Percentiles rank a stretch among this genome's conserved stretches.
These are phyloP conservation scores for Acacia pycnantha DNA, from an alignment of 331 rosid species.

Conservation along the genomic window DNA sequence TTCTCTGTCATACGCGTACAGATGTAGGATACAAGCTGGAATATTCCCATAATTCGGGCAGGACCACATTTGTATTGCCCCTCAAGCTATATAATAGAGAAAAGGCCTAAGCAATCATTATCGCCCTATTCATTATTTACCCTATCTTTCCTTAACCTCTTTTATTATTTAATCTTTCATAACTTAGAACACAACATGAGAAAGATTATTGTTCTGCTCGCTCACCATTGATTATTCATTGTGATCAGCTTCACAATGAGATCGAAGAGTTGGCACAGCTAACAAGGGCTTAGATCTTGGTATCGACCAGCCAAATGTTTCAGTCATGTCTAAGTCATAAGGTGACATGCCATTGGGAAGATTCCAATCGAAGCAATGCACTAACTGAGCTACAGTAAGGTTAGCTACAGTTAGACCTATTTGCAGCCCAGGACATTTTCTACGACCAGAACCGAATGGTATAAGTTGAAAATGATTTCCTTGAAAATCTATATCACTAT, in stretches of 20 bases:
- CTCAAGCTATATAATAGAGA: too few relatives aligned
- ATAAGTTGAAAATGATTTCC: neutral
- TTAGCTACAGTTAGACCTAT: slow-evolving; percentile 17
- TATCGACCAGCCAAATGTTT: slow-evolving; percentile 16
- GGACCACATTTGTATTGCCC: too few relatives aligned
- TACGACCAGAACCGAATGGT: slow-evolving; percentile 43
- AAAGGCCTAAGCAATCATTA: too few relatives aligned
- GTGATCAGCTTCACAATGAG: neutral
- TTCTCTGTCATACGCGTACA: too few relatives aligned
- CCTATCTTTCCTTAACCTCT: too few relatives aligned
- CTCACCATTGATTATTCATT: neutral
- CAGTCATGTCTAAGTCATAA: slow-evolving; percentile 16
- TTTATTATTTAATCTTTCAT: too few relatives aligned
- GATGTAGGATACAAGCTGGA: too few relatives aligned
- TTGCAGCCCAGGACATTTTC: slow-evolving; percentile 38
- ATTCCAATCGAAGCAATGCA: slow-evolving; percentile 44
- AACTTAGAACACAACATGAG: too few relatives aligned
- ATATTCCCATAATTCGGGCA: too few relatives aligned
- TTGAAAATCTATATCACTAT: slow-evolving; percentile 3
- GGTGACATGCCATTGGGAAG: slow-evolving; percentile 23
- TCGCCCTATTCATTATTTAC: too few relatives aligned
- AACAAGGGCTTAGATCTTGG: slow-evolving; percentile 27
- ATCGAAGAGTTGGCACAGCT: slow-evolving; percentile 12
- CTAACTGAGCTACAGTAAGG: slow-evolving; percentile 32
- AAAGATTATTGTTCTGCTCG: neutral